Evolutionary conservation across 257 asterid species (phyloP).

Genomic region (Solanum tacnaense): DNA sequence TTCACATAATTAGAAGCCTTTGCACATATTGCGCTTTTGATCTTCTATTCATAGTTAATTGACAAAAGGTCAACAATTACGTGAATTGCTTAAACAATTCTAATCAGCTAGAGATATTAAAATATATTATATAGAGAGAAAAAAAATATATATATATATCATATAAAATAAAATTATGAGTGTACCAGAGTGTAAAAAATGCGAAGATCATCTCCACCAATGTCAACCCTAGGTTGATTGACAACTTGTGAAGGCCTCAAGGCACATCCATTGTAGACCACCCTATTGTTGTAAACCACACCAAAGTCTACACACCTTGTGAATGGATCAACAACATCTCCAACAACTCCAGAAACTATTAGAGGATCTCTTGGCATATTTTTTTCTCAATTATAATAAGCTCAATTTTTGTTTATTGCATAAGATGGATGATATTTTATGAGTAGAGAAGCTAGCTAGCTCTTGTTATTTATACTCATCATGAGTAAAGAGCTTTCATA

Average conservation of each 20-base stretch:
- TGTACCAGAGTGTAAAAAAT: constrained; percentile 56
- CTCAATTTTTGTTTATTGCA: neutral
- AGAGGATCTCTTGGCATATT: constrained; percentile 51
- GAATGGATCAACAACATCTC: constrained; percentile 64
- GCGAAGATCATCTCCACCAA: constrained; percentile 67
- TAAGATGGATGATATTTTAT: neutral
- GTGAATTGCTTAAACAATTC: neutral
- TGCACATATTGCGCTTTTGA: neutral
- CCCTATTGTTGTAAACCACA: constrained; percentile 30
- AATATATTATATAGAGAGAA: too few relatives aligned
- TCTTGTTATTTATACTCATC: neutral
- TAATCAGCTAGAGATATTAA: too few relatives aligned
- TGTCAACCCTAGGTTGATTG: constrained; percentile 60
- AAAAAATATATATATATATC: neutral
- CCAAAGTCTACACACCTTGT: constrained; percentile 30
- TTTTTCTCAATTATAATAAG: neutral
- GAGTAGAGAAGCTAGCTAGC: neutral
- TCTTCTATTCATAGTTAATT: neutral
- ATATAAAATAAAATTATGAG: neutral
- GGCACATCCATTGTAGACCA: constrained; percentile 47
- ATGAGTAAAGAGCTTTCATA: neutral
- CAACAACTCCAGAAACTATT: constrained; percentile 50
- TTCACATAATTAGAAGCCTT: neutral
- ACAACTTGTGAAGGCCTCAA: constrained; percentile 57
- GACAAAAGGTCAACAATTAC: neutral